These are phyloP conservation scores for Botrytis cinerea DNA, from an alignment of 2,329 filamentous ascomycete species.

Conservation along the genomic window DNA sequence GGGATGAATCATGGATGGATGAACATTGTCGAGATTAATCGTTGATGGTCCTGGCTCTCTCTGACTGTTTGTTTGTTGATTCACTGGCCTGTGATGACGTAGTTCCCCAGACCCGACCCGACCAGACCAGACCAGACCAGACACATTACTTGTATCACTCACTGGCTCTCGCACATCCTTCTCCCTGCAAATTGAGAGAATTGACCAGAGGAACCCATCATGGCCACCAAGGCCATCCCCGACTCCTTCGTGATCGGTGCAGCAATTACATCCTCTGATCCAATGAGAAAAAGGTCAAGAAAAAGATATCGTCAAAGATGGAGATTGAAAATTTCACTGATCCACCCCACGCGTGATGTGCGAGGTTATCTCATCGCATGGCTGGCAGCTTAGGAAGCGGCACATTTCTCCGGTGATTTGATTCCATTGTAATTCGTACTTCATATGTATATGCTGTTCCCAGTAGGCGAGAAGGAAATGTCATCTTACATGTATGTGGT, in stretches of 20 bases:
- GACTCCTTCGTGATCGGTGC: background rate
- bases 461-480: background rate
- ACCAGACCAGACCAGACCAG: no score
- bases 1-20: background rate
- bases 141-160: background rate
- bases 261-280: background rate
- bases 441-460: background rate
- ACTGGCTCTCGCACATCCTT: background rate
- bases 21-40: background rate
- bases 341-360: background rate
- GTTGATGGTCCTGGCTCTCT: background rate
- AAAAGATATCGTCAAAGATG: background rate
- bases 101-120: background rate
- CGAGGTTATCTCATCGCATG: background rate
- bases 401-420: background rate
- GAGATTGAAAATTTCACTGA: background rate
- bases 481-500: background rate
- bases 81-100: conserved; percentile 7
- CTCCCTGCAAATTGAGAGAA: background rate
- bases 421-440: background rate
- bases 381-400: background rate
- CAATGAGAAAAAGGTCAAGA: background rate
- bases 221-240: background rate
- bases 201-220: background rate
- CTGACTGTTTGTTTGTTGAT: background rate